phyloP scores from a whole-genome alignment of 331 rosid genomes.

The Arachis monticola region DNA sequence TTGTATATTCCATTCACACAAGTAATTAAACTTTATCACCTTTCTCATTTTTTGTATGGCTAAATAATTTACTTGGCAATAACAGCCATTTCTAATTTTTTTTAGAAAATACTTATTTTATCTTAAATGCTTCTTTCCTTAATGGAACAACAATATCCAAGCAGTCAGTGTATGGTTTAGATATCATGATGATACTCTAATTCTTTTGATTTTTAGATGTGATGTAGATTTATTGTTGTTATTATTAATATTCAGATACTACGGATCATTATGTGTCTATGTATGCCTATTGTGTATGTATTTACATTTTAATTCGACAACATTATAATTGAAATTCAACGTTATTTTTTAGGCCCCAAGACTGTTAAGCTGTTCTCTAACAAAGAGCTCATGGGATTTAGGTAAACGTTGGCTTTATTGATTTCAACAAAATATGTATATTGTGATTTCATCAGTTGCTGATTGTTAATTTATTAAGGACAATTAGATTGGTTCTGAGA shows the following conservation, averaged over 20 bases:
- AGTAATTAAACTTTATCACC: no score
- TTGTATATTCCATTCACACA: no score
- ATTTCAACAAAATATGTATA: conserved; percentile 5
- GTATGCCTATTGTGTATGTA: background rate
- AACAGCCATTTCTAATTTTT: no score
- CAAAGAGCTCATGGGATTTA: conserved; percentile 98
- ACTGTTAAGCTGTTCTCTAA: conserved; percentile 90
- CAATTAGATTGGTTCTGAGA: conserved; percentile 76
- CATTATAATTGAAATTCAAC: no score
- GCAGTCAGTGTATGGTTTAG: no score
- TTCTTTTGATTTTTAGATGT: background rate
- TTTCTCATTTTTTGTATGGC: no score
- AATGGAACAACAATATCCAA: no score
- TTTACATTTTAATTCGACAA: no score
- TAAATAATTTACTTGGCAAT: no score
- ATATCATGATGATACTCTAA: background rate
- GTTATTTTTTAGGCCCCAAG: conserved; percentile 70
- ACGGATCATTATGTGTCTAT: background rate
- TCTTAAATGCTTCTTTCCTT: no score
- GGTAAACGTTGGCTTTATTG: conserved; percentile 52
- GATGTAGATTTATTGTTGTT: background rate
- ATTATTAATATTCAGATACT: conserved; percentile 6
- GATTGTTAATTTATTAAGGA: conserved; percentile 77
- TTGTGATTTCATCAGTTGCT: conserved; percentile 24
- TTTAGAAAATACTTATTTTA: no score